These are phyloP conservation scores for Boletellus sp. DNA, from an alignment of 768 basidiomycete species.

Conservation along the genomic window DNA sequence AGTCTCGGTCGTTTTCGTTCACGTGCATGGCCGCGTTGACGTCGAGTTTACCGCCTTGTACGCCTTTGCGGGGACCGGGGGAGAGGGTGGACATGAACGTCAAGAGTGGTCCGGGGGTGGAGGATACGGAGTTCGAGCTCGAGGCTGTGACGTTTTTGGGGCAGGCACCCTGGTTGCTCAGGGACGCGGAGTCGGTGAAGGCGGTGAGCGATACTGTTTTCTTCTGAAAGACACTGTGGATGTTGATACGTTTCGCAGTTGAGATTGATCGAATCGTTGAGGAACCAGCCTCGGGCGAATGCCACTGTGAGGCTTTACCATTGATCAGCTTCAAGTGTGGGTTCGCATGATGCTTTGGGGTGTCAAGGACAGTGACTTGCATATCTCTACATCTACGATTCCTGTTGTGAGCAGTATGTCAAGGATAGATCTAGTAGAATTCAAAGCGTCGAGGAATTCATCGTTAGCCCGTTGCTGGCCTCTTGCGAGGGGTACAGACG, in stretches of 20 bases:
- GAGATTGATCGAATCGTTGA: not conserved
- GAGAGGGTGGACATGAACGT: not conserved
- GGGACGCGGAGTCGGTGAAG: not conserved
- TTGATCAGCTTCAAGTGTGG: no score
- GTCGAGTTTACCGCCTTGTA: slow-evolving; percentile 3
- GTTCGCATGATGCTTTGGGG: no score
- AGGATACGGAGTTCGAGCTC: not conserved
- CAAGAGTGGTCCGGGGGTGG: not conserved
- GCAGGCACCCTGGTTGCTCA: not conserved
- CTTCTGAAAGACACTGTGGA: no score
- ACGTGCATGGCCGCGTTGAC: slow-evolving; percentile 8
- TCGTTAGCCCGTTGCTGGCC: no score
- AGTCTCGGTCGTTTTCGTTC: slow-evolving; percentile 16
- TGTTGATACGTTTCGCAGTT: no score
- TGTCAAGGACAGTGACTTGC: no score
- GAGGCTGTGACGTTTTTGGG: not conserved
- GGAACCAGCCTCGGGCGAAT: not conserved
- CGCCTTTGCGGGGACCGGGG: not conserved
- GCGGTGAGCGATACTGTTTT: not conserved
- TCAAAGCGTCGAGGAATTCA: no score
- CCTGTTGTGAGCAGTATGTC: no score
- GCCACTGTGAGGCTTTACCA: not conserved
- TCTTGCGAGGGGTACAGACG: no score
- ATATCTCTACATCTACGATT: no score
- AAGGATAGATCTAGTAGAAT: no score